Conservation (phyloP, 2,329 filamentous ascomycete genomes). For the Epichloe uncinata region DNA sequence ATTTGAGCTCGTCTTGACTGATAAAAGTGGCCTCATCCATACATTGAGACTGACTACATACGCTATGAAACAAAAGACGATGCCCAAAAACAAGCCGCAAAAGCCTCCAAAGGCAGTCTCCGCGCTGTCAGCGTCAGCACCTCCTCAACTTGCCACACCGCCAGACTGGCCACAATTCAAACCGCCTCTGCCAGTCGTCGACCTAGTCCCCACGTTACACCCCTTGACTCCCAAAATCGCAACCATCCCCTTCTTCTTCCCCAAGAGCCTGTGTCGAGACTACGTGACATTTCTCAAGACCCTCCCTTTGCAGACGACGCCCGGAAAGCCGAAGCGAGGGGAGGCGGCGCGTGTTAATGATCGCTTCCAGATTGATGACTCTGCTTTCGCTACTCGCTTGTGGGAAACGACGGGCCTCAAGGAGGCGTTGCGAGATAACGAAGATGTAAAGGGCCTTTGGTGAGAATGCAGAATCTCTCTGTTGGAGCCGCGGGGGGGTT, state of each 20-base stretch:
- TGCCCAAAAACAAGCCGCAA: conserved; percentile 22
- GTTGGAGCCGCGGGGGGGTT: neutral
- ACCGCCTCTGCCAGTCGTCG: conserved; percentile 51
- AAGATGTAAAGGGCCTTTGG: conserved; percentile 29
- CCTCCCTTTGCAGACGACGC: conserved; percentile 64
- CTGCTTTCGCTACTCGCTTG: conserved; percentile 56
- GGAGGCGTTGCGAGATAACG: conserved; percentile 37
- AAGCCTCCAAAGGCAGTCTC: conserved; percentile 12
- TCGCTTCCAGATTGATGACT: conserved; percentile 70
- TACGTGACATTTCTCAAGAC: conserved; percentile 61
- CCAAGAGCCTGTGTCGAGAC: conserved; percentile 57
- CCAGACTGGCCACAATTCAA: conserved; percentile 58
- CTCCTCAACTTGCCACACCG: conserved; percentile 11
- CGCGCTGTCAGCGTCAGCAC: conserved; percentile 7
- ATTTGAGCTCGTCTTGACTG: no score
- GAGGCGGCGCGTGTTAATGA: conserved; percentile 82
- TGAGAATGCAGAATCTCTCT: conserved; percentile 18
- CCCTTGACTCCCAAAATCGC: conserved; percentile 48
- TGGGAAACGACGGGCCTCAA: conserved; percentile 69
- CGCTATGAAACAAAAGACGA: conserved; percentile 6
- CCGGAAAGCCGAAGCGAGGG: conserved; percentile 62
- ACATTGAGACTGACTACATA: no score
- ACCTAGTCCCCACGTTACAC: conserved; percentile 46
- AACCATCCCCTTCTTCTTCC: conserved; percentile 61
- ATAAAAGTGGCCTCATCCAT: no score